A percentile compares a stretch with the other conserved stretches of the same genome.
These are phyloP conservation scores for Turritis glabra DNA, from an alignment of 345 rosid species.

Conservation along the genomic window DNA sequence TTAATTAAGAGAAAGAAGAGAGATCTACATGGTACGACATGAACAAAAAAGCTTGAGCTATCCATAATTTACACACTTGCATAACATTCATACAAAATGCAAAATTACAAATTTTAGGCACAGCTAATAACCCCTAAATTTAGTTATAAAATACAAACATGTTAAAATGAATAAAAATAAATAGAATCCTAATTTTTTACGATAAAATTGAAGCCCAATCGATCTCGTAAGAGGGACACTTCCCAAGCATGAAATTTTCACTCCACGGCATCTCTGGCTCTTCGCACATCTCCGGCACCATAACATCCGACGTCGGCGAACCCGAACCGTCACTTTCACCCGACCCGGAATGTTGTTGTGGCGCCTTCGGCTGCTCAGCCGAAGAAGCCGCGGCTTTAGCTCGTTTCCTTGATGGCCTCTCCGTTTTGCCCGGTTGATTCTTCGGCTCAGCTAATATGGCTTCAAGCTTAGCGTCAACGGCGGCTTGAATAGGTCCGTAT, in stretches of 20 bases:
- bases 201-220: slow-evolving; percentile 74
- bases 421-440: slow-evolving; percentile 50
- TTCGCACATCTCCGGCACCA: slow-evolving; percentile 34
- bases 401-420: slow-evolving; percentile 32
- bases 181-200: slow-evolving; percentile 13
- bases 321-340: slow-evolving; percentile 62
- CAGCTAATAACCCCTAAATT: not conserved
- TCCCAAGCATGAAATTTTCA: slow-evolving; percentile 66
- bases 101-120: not conserved
- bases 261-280: slow-evolving; percentile 50
- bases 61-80: slow-evolving; percentile 42
- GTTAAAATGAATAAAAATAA: slow-evolving; percentile 1
- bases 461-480: slow-evolving; percentile 84
- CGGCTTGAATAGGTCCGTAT: slow-evolving; percentile 75
- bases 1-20: not conserved
- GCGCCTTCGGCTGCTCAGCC: not conserved
- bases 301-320: slow-evolving; percentile 45
- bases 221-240: slow-evolving; percentile 82
- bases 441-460: slow-evolving; percentile 74
- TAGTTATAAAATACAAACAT: not conserved
- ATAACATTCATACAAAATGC: slow-evolving; percentile 19
- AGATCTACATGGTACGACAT: not conserved
- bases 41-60: slow-evolving; percentile 12
- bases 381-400: slow-evolving; percentile 3
- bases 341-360: slow-evolving; percentile 20